These are phyloP conservation scores for Trametes elegans DNA, from an alignment of 768 basidiomycete species.

Conservation along the genomic window DNA sequence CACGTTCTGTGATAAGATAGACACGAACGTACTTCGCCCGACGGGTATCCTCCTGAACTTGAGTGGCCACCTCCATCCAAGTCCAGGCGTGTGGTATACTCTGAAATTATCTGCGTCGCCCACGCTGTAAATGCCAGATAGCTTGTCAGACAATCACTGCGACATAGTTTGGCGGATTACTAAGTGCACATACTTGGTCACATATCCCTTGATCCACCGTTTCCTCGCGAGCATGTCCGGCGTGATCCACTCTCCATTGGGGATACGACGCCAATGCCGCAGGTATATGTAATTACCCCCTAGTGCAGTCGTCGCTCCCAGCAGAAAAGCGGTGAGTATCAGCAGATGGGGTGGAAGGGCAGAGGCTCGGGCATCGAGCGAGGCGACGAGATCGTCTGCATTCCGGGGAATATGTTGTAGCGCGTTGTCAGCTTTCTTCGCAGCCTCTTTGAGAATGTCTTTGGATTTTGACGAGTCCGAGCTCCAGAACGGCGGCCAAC, in stretches of 20 bases:
- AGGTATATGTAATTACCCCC: conserved; percentile 44
- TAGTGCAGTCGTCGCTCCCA: conserved; percentile 28
- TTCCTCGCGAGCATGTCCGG: conserved; percentile 54
- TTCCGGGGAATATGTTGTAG: neutral
- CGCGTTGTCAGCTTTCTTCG: neutral
- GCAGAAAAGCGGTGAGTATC: conserved; percentile 35
- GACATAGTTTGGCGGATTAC: neutral
- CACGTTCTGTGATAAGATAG: neutral
- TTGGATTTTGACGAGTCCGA: neutral
- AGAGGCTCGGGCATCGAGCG: neutral
- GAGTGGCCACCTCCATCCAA: conserved; percentile 74
- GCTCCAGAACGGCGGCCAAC: neutral
- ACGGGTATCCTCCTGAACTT: conserved; percentile 66
- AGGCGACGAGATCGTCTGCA: neutral
- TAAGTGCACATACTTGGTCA: conserved; percentile 59
- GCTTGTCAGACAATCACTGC: no score
- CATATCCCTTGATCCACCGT: conserved; percentile 75
- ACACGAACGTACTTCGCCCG: conserved; percentile 39
- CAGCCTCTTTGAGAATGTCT: no score
- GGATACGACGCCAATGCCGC: conserved; percentile 58
- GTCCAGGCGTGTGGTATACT: conserved; percentile 78
- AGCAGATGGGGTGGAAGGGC: conserved; percentile 17
- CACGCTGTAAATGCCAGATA: no score
- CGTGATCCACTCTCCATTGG: conserved; percentile 68
- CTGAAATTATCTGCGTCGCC: conserved; percentile 89